Base-by-base conservation (phyloP, 2,329 filamentous ascomycete species). In the Alternaria rosae region DNA sequence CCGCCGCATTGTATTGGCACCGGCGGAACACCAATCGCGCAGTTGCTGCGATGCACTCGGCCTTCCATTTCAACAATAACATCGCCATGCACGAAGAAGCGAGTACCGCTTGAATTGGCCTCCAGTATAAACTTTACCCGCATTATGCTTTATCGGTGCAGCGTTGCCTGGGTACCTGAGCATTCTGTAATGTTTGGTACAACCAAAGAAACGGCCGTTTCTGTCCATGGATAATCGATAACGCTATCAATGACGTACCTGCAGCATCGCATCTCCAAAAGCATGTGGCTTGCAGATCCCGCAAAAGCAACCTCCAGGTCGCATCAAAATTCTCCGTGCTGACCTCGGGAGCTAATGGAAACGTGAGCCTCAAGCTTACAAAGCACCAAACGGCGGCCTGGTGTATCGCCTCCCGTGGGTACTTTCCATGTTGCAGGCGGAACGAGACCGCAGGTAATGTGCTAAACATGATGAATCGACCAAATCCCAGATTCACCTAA, bases 241-340 rank as follows among this genome's bases (percentile, higher is more conserved):
- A 35, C 47, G 23, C 11, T 38, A 21, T 32, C 47, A 13, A 38
- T 51, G 47, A 38, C 47, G 47, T 58, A 58, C 55, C 55, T 44
- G 47, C 55, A 43, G 35, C 45, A 21, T 43, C 12, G 26, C 44
- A 50, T 35, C n/a, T 51, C 21, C 28, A 23, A 38, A 38, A 15
- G 28, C n/a, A 32, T n/a, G 28, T 21, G 9, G 47, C 28, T 23
- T 51, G 47, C 47, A 51, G 47, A 51, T 38, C 30, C 47, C 47
- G 30, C 47, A 51, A 38, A 51, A 51, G 47, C 47, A 51, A 51
- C 30, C 11, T 35, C 9, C 13, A 35, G 32, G 47, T 32, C 15
- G 17, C 47, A 35, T 32, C 47, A 9, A 28, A 50, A 21, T 35
- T 50, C 47, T 50, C 47, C 28, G 47, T 50, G 47, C 47, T 35